phyloP scores from a whole-genome alignment of 441 rosid species.

The Pelargonium citronellum region DNA sequence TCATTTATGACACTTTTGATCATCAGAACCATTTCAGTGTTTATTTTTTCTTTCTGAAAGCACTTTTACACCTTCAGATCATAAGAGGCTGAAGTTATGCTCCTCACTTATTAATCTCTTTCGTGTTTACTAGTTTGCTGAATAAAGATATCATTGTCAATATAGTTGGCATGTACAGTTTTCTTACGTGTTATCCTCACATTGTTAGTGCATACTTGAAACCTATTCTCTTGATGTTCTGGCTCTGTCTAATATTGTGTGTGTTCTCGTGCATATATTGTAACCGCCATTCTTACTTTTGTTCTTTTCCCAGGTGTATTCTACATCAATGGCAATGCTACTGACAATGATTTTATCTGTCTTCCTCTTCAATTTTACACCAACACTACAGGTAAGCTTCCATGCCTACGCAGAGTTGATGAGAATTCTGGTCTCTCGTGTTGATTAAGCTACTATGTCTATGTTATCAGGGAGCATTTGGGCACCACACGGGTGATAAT shows the following conservation, averaged over 20 bases:
- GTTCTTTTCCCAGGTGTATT: slow-evolving; percentile 17
- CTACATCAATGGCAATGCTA: slow-evolving; percentile 22
- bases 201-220: not conserved
- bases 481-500: not conserved
- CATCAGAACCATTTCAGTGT: not conserved
- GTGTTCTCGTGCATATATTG: not conserved
- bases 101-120: not conserved
- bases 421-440: not conserved
- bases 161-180: not conserved
- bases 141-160: not conserved
- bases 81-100: not conserved
- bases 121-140: not conserved
- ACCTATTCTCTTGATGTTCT: not conserved
- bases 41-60: not conserved
- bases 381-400: slow-evolving; percentile 19
- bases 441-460: not conserved
- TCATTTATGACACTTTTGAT: slow-evolving; percentile 1
- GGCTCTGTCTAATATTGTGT: not conserved
- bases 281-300: not conserved
- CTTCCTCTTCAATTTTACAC: slow-evolving; percentile 18
- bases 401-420: slow-evolving; percentile 1
- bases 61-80: not conserved
- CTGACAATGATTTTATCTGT: slow-evolving; percentile 18
- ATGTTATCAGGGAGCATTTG: not conserved
- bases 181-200: not conserved